Conservation (phyloP, 1,139 yeast species). For the Taiozyma sp. region DNA sequence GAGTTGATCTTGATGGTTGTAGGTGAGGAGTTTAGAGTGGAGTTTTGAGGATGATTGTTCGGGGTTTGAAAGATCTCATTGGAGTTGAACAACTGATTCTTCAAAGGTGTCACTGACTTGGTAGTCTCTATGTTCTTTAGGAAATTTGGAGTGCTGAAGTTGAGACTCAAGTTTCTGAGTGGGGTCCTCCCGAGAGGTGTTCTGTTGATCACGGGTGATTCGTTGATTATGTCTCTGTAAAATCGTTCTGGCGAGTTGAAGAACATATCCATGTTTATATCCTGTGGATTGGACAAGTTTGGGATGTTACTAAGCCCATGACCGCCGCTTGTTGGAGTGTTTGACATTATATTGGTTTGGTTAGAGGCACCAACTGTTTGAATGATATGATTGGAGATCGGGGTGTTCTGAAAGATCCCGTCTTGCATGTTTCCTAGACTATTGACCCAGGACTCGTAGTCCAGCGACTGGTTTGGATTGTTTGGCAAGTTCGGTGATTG, state of each 20-base stretch:
- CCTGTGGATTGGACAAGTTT: conserved; percentile 16
- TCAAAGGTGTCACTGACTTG: conserved; percentile 19
- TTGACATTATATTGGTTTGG: not conserved
- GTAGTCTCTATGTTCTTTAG: conserved; percentile 17
- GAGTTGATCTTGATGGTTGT: conserved; percentile 24
- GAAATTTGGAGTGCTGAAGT: conserved; percentile 22
- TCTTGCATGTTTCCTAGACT: conserved; percentile 21
- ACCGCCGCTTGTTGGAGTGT: conserved; percentile 2
- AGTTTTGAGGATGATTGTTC: conserved; percentile 10
- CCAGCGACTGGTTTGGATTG: conserved; percentile 13
- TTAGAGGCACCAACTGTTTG: conserved; percentile 5
- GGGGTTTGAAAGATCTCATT: conserved; percentile 20
- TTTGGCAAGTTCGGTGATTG: not conserved
- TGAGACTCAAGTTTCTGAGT: conserved; percentile 15
- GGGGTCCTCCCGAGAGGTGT: conserved; percentile 24
- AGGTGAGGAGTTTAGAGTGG: conserved; percentile 20
- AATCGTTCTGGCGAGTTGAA: conserved; percentile 35
- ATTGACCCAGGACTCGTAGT: conserved; percentile 24
- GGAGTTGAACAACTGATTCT: conserved; percentile 16
- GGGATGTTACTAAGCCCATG: not conserved
- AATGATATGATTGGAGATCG: conserved; percentile 19
- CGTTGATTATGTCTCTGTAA: conserved; percentile 22
- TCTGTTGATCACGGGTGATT: conserved; percentile 20
- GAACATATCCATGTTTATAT: conserved; percentile 31
- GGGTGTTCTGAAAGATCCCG: conserved; percentile 23